Base-by-base conservation (phyloP, 2,329 filamentous ascomycete genomes). In the Juglanconis juglandina region DNA sequence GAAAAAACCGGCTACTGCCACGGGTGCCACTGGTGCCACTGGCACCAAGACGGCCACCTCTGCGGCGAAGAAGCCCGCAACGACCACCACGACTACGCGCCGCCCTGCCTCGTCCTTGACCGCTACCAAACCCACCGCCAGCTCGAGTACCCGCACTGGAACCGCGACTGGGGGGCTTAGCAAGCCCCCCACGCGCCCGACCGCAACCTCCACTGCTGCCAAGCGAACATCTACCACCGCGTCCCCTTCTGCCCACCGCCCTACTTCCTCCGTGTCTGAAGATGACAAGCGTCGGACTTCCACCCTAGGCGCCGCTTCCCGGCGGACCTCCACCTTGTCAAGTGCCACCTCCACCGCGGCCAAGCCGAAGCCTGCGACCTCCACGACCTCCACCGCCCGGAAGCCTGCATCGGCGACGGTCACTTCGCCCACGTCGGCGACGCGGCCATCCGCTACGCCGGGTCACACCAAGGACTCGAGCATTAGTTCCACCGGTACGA, bases 211-310 rank as follows among this genome's bases (percentile, higher is more conserved):
- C n/a, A 64, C 68, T 10, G 65, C 68, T 9, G 37, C 63, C 49
- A 73, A 71, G 64, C 70, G 72, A 24, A 67, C 72, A 10, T 61
- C 70, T n/a, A 71, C 71, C 6, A 54, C 71, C 6, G 65, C 69
- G 13, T 70, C 72, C 6, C 65, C 69, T 10, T 60, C 64, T 13
- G 57, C 63, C 7, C 70, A 73, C 61, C 68, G 71, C 10, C 71
- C 72, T 3, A 69, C 70, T 48, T 69, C 71, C 1, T 75, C 73
- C 7, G 65, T 68, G 8, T 75, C 73, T 3, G 73, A 75, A 57
- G 73, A 75, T 35, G 73, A 75, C 60, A 74, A 72, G 68, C 75
- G 73, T 66, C 69, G 70, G 7, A 50, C 67, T 5, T 62, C 66
- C 1, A 52, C 64, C 13, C 62, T 68, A 10, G 63, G 60, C 33